Evolutionary conservation across 2,329 filamentous ascomycete species (phyloP).

Genomic region (Ilyonectria mors-panacis): DNA sequence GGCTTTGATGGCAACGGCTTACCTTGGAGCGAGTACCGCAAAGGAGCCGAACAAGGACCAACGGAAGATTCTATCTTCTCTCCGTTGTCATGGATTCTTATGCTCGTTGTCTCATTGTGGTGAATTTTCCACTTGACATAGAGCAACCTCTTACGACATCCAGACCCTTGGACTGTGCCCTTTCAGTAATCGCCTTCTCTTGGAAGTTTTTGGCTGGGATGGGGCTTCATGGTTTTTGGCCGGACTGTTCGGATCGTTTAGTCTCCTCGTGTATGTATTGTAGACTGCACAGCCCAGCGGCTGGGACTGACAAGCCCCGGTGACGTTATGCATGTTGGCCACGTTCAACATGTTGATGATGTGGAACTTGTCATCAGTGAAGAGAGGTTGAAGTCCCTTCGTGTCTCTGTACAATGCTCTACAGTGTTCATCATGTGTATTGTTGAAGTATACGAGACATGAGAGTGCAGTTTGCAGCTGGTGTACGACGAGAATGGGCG

Average conservation of each 20-base stretch:
- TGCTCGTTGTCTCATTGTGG: no score
- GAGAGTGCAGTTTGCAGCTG: neutral
- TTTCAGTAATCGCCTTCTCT: no score
- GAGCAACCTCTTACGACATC: no score
- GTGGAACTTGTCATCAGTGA: neutral
- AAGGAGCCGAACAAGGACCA: no score
- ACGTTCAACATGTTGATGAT: neutral
- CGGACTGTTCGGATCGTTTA: neutral
- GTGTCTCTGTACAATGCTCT: neutral
- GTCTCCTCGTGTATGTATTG: neutral
- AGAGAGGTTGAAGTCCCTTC: neutral
- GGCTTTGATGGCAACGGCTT: no score
- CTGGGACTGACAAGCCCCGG: neutral
- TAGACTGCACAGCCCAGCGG: neutral
- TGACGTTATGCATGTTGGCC: neutral
- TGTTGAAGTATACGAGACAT: constrained; percentile 1
- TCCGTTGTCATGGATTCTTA: no score
- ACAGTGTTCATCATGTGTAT: neutral
- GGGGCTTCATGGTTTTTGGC: neutral
- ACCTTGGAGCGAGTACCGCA: no score
- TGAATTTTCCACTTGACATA: no score
- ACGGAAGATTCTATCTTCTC: no score
- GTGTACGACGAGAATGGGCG: neutral
- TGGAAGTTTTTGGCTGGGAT: neutral
- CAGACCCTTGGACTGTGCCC: no score